Evolutionary conservation across 1,139 yeast genomes (phyloP).

Genomic region (Hansenula sp.): DNA sequence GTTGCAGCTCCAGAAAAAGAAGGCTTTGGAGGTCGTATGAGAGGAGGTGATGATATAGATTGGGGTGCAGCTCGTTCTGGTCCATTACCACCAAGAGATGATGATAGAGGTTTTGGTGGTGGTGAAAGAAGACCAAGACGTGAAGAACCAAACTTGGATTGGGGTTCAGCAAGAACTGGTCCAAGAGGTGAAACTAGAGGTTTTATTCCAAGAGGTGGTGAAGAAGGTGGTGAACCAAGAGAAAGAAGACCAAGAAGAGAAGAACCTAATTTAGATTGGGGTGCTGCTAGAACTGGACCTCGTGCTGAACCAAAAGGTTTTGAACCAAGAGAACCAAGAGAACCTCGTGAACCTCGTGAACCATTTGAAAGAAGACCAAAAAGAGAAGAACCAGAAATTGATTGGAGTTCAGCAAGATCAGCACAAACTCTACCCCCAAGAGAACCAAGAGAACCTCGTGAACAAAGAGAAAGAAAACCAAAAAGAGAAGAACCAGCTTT

Average conservation of each 20-base stretch:
- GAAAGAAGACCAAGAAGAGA: slow-evolving; percentile 34
- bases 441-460: slow-evolving; percentile 24
- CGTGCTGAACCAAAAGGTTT: no score
- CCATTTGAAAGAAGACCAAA: slow-evolving; percentile 32
- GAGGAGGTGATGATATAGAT: slow-evolving; percentile 38
- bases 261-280: slow-evolving; percentile 50
- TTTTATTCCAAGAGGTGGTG: no score
- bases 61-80: slow-evolving; percentile 47
- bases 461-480: slow-evolving; percentile 22
- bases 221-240: no score
- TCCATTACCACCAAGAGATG: slow-evolving; percentile 25
- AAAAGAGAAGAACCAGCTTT: slow-evolving; percentile 41
- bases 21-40: slow-evolving; percentile 16
- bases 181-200: slow-evolving; percentile 4
- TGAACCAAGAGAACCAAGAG: slow-evolving; percentile 25
- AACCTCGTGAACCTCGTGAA: no score
- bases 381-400: slow-evolving; percentile 45
- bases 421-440: slow-evolving; percentile 15
- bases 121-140: slow-evolving; percentile 28
- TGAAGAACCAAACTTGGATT: slow-evolving; percentile 45
- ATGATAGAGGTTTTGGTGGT: slow-evolving; percentile 17
- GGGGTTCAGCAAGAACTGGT: slow-evolving; percentile 29
- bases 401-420: slow-evolving; percentile 36
- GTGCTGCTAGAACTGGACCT: slow-evolving; percentile 28
- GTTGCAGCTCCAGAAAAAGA: slow-evolving; percentile 85